Percentiles rank a stretch among this genome's conserved stretches.
phyloP scores from a whole-genome alignment of 345 rosid genomes.

The Draba incana region DNA sequence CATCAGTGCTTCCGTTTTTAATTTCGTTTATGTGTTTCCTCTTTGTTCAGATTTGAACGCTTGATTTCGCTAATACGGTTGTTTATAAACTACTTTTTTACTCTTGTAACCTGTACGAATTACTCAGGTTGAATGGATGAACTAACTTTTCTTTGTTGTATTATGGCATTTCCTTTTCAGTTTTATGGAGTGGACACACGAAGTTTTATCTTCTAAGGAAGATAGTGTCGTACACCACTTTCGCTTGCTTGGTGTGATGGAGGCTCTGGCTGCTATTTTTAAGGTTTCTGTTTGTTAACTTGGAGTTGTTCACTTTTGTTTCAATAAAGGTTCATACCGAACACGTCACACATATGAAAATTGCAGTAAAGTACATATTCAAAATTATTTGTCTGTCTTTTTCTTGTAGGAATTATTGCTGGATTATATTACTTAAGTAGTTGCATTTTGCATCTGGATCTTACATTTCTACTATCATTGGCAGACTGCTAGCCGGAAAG shows the following conservation, averaged over 20 bases:
- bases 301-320: constrained; percentile 20
- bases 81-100: neutral
- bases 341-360: constrained; percentile 2
- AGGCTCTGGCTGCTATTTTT: constrained; percentile 86
- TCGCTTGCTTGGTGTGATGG: constrained; percentile 81
- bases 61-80: constrained; percentile 4
- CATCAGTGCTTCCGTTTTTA: neutral
- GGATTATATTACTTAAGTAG: constrained; percentile 5
- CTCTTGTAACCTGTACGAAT: neutral
- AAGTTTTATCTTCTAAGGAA: constrained; percentile 60
- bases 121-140: neutral
- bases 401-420: constrained; percentile 1
- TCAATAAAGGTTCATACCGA: constrained; percentile 9
- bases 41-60: neutral
- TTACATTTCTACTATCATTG: constrained; percentile 43
- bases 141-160: constrained; percentile 17
- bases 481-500: constrained; percentile 75
- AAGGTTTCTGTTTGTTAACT: constrained; percentile 58
- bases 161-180: constrained; percentile 50
- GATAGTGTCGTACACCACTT: constrained; percentile 71
- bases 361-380: neutral
- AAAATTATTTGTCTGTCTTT: constrained; percentile 1
- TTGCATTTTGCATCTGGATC: constrained; percentile 27
- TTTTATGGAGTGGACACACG: constrained; percentile 84
- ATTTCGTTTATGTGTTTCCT: neutral